phyloP scores from a whole-genome alignment of 176 grass and related monocot species.

The Microstegium vimineum region DNA sequence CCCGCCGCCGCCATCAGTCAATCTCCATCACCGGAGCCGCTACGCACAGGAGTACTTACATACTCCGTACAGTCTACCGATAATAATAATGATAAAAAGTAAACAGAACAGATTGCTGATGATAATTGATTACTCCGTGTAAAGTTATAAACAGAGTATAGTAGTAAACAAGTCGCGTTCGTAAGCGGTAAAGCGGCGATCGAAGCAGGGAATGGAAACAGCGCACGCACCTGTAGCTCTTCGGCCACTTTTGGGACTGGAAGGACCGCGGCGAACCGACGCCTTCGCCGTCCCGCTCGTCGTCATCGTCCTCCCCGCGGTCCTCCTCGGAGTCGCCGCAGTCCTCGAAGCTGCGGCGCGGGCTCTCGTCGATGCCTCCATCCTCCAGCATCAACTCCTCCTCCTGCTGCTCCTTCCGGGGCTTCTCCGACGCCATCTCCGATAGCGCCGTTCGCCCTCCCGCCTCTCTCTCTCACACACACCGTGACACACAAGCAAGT shows the following conservation, averaged over 20 bases:
- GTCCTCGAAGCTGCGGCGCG: slow-evolving; percentile 41
- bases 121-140: background rate
- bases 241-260: slow-evolving; percentile 65
- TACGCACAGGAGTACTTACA: background rate
- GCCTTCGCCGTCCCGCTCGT: slow-evolving; percentile 15
- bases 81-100: background rate
- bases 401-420: slow-evolving; percentile 35
- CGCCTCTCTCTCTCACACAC: background rate
- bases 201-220: background rate
- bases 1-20: background rate
- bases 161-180: background rate
- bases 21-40: background rate
- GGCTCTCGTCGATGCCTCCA: slow-evolving; percentile 47
- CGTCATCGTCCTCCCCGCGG: background rate
- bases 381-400: slow-evolving; percentile 57
- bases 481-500: background rate
- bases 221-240: slow-evolving; percentile 60
- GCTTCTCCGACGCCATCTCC: slow-evolving; percentile 12
- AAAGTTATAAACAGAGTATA: background rate
- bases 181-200: background rate
- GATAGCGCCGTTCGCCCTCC: background rate
- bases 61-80: no score
- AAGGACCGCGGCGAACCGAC: slow-evolving; percentile 45
- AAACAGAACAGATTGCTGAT: background rate
- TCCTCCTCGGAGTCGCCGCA: slow-evolving; percentile 24